Percentiles rank a stretch among this genome's conserved stretches.
Conservation (phyloP, 73 alveolate species). For the Blepharisma japonicum region DNA sequence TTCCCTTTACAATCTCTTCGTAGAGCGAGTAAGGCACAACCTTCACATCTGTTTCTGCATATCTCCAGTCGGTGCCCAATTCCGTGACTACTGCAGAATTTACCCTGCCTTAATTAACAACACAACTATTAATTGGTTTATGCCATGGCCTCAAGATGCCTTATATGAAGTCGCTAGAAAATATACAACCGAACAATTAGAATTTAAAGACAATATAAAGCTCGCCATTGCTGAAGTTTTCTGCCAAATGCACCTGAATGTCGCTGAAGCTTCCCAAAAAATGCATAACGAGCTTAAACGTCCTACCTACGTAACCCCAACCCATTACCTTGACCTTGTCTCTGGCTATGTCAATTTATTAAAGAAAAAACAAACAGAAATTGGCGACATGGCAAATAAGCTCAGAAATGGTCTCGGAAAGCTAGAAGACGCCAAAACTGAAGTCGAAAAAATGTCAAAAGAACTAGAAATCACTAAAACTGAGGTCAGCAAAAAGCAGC, state of each 20-base stretch:
- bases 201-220: neutral
- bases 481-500: conserved; percentile 87
- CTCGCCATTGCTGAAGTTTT: conserved; percentile 57
- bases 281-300: conserved; percentile 86
- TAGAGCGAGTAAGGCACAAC: conserved; percentile 93
- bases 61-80: conserved; percentile 97
- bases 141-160: conserved; percentile 99
- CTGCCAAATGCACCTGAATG: conserved; percentile 62
- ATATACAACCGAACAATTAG: conserved; percentile 55
- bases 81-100: conserved; percentile 89
- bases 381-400: conserved; percentile 90
- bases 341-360: conserved; percentile 86
- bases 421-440: conserved; percentile 96
- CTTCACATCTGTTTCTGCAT: conserved; percentile 96
- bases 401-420: conserved; percentile 97
- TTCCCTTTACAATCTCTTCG: conserved; percentile 92
- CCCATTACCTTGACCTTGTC: conserved; percentile 96
- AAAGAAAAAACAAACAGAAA: conserved; percentile 74
- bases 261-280: conserved; percentile 38
- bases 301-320: conserved; percentile 98
- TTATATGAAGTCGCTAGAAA: conserved; percentile 96
- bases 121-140: conserved; percentile 97
- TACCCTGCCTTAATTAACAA: conserved; percentile 99
- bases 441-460: conserved; percentile 93
- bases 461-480: conserved; percentile 91